phyloP scores from a whole-genome alignment of 148 eudicot genomes.

The Fagopyrum homotropicum region DNA sequence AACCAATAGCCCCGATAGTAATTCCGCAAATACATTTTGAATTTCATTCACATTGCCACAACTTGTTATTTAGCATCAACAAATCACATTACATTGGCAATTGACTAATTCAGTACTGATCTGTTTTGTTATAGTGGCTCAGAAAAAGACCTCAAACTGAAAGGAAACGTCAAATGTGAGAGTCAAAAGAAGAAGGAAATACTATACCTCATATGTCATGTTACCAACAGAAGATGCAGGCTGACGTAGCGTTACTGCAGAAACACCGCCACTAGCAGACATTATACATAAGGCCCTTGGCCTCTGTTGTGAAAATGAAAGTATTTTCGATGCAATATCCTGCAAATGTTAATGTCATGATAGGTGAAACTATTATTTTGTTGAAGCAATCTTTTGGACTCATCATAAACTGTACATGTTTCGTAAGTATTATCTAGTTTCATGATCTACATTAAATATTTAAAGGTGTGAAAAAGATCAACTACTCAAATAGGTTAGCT shows the following conservation, averaged over 20 bases:
- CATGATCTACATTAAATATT: not conserved
- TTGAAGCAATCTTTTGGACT: not conserved
- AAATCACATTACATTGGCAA: no score
- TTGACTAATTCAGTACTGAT: not conserved
- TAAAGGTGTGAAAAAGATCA: not conserved
- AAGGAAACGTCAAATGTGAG: not conserved
- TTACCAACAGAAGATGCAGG: constrained; percentile 44
- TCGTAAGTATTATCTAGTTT: not conserved
- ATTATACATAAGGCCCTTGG: constrained; percentile 78
- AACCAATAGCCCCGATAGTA: no score
- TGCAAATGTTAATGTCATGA: constrained; percentile 19
- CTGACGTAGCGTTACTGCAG: constrained; percentile 65
- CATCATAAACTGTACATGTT: not conserved
- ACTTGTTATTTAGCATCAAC: not conserved
- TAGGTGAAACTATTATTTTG: not conserved
- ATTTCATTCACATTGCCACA: not conserved
- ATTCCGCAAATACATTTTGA: not conserved
- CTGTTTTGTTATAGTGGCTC: not conserved
- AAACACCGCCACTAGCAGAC: constrained; percentile 81
- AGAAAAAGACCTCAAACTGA: not conserved
- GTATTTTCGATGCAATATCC: constrained; percentile 76
- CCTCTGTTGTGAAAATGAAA: constrained; percentile 75
- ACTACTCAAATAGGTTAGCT: not conserved
- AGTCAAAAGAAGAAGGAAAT: not conserved
- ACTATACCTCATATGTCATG: constrained; percentile 62